These are phyloP conservation scores for Kwoniella mangroviensis DNA, from an alignment of 768 basidiomycete genomes.

Conservation along the genomic window DNA sequence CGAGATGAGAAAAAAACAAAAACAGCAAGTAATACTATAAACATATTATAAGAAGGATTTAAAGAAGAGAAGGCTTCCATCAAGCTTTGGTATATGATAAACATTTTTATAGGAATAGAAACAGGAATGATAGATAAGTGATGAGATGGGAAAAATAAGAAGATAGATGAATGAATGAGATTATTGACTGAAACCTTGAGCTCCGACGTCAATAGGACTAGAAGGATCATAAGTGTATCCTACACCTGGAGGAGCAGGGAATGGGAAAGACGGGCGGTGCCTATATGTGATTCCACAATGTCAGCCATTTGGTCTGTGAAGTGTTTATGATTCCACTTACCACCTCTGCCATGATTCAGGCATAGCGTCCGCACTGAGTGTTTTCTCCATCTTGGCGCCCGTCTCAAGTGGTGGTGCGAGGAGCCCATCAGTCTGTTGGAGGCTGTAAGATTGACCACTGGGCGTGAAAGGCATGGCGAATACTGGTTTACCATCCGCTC, in stretches of 20 bases:
- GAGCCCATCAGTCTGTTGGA: slow-evolving; percentile 23
- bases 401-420: slow-evolving; percentile 28
- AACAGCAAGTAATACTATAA: no score
- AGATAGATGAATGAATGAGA: not conserved
- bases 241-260: slow-evolving; percentile 45
- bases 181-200: slow-evolving; percentile 29
- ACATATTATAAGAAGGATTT: no score
- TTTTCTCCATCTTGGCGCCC: slow-evolving; percentile 39
- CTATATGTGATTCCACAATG: slow-evolving; percentile 16
- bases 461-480: slow-evolving; percentile 47
- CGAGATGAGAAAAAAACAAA: no score
- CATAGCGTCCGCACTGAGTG: slow-evolving; percentile 26
- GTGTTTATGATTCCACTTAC: slow-evolving; percentile 38
- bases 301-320: no score
- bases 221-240: slow-evolving; percentile 38
- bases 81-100: no score
- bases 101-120: no score
- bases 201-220: slow-evolving; percentile 27
- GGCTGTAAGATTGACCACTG: slow-evolving; percentile 12
- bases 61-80: no score
- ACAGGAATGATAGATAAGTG: no score
- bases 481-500: slow-evolving; percentile 38
- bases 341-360: slow-evolving; percentile 43
- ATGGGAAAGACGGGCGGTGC: slow-evolving; percentile 57
- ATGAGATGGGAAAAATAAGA: not conserved